These are phyloP conservation scores for Paracoccidioides lutzii DNA, from an alignment of 2,329 filamentous ascomycete species.

Conservation along the genomic window DNA sequence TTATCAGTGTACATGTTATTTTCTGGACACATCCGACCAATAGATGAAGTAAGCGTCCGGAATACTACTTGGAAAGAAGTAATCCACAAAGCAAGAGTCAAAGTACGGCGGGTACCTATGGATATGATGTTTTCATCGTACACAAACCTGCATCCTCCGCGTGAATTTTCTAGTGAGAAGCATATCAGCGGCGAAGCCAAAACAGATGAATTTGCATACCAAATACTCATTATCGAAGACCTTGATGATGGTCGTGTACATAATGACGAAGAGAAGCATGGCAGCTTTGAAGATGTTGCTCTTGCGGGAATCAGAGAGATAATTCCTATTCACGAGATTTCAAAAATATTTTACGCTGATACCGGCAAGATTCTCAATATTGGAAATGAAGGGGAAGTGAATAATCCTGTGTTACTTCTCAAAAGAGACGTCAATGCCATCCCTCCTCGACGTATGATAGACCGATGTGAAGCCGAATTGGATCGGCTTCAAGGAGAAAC, in stretches of 20 bases:
- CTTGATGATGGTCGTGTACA: conserved; percentile 59
- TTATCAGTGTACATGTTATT: conserved; percentile 95
- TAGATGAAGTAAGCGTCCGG: conserved; percentile 45
- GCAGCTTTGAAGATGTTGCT: conserved; percentile 47
- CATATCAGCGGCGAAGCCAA: conserved; percentile 31
- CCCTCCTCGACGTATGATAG: conserved; percentile 47
- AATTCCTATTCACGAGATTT: conserved; percentile 60
- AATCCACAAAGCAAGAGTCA: conserved; percentile 79
- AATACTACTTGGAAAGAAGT: conserved; percentile 88
- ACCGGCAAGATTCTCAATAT: conserved; percentile 84
- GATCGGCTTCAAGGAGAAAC: conserved; percentile 18
- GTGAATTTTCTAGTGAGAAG: conserved; percentile 9
- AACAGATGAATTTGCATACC: conserved; percentile 60
- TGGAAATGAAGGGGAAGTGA: conserved; percentile 52
- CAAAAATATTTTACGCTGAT: conserved; percentile 88
- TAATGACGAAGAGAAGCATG: conserved; percentile 42
- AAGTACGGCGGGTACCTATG: conserved; percentile 59
- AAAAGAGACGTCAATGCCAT: conserved; percentile 57
- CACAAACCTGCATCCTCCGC: conserved; percentile 9
- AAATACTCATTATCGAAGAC: conserved; percentile 72
- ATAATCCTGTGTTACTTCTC: conserved; percentile 60
- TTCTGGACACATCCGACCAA: conserved; percentile 54
- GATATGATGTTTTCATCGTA: conserved; percentile 38
- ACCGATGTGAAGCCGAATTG: conserved; percentile 30
- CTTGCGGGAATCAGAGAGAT: conserved; percentile 53